Evolutionary conservation across 495 filamentous ascomycete genomes (phyloP), one percentile per base, ranked within the genome.

Genomic region (Neurospora sp.): DNA sequence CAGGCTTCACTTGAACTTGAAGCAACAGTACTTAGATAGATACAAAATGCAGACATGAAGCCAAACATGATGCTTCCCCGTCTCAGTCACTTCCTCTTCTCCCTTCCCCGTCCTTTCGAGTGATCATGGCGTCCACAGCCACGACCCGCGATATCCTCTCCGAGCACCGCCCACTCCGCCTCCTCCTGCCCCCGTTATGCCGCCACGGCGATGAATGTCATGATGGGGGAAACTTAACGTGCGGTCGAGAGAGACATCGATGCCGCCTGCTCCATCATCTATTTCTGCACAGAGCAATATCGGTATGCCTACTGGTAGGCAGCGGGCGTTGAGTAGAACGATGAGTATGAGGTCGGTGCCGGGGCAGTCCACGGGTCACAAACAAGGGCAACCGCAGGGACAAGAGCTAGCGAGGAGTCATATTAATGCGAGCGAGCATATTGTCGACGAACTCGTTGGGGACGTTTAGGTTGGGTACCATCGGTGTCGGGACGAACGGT

Each of bases 151-250:
- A n/a, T 20, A 44, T 44, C 41, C 41, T 14, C 45, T 71, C 0
- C 69, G 72, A 22, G 74, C 74, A 5, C 75, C 74, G 1, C 75
- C 76, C 10, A 77, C 74, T 2, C 76, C 74, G 41, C 40, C 41
- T 18, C 41, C 41, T 18, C 14, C 41, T 44, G 41, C 41, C 18
- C 74, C 75, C 0, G 69, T 78, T 1, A 75, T 40, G 70, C 73
- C 1, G 45, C 70, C 0, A 72, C 75, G 0, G 77, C 77, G 6
- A 74, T 80, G 71, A 75, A 70, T 8, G 72, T 76, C 9, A 80
- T 80, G 77, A 78, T 78, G 77, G 70, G 70, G 73, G 65, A 78
- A 76, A 71, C 71, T 80, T 12, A 78, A 80, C 59, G 74, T 76
- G 9, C 72, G 78, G 3, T 70, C 74, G 1, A 72, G 75, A n/a